These are phyloP conservation scores for Pythium volutum DNA, from an alignment of 352 stramenopile genomes.

Conservation along the genomic window DNA sequence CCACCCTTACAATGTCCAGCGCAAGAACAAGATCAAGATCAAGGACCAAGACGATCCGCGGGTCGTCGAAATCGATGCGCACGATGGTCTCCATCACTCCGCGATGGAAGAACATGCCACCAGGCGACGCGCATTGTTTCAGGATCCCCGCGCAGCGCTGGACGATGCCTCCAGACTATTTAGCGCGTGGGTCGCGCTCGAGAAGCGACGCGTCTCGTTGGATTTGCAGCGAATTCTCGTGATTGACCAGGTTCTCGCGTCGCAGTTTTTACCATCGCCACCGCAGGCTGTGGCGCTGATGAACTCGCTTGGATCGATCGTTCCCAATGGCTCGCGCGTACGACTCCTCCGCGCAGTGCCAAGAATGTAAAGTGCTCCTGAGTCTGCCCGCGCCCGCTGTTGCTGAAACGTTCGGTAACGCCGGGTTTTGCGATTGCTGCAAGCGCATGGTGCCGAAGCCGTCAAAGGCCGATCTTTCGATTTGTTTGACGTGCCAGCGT, in stretches of 20 bases:
- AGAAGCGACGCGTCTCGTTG: background rate
- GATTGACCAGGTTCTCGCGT: background rate
- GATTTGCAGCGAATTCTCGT: background rate
- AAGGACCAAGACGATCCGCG: background rate
- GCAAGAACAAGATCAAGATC: background rate
- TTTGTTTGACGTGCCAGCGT: background rate
- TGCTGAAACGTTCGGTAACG: background rate
- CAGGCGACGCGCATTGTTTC: background rate
- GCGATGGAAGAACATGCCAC: too few species aligned
- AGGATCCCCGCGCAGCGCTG: too few species aligned
- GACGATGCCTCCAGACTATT: background rate
- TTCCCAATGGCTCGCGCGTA: background rate
- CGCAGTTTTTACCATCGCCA: background rate
- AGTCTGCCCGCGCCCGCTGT: background rate
- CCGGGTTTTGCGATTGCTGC: slow-evolving; percentile 2
- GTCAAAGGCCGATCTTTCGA: background rate
- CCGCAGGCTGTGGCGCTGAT: background rate
- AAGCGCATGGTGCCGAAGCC: background rate
- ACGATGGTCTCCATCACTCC: background rate
- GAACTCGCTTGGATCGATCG: background rate
- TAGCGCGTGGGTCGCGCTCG: slow-evolving; percentile 1
- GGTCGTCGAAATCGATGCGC: background rate
- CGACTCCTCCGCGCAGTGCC: background rate
- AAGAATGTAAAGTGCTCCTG: background rate
- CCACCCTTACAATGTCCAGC: background rate